Evolutionary conservation across 495 filamentous ascomycete species (phyloP).

Genomic region (Penicillium lividum): DNA sequence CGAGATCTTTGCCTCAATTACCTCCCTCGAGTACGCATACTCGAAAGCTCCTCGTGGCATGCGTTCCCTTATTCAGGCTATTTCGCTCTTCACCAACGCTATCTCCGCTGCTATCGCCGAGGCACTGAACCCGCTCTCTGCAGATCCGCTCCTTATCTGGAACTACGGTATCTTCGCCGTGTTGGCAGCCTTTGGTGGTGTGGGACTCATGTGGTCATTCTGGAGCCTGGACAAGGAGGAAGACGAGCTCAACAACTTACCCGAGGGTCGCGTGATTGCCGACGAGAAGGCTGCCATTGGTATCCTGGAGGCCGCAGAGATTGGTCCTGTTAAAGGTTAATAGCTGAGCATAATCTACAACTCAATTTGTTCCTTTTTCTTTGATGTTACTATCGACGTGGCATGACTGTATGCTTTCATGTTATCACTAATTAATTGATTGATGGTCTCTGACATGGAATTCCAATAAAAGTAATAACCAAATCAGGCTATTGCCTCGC

Average conservation of each 20-base stretch:
- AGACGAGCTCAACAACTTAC: constrained; percentile 60
- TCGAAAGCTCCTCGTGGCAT: constrained; percentile 81
- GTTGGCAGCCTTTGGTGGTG: constrained; percentile 56
- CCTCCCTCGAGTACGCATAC: constrained; percentile 72
- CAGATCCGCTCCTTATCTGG: constrained; percentile 65
- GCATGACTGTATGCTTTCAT: neutral
- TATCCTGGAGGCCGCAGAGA: constrained; percentile 15
- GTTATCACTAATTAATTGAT: neutral
- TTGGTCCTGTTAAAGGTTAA: constrained; percentile 21
- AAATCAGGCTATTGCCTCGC: neutral
- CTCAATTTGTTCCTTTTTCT: too few species aligned
- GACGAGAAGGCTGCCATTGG: constrained; percentile 15
- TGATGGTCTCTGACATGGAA: neutral
- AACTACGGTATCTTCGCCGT: constrained; percentile 67
- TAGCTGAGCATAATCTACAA: neutral
- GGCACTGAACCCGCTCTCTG: constrained; percentile 59
- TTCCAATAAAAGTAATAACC: neutral
- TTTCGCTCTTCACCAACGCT: constrained; percentile 69
- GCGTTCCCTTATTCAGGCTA: constrained; percentile 68
- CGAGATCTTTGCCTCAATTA: constrained; percentile 69
- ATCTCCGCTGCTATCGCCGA: constrained; percentile 64
- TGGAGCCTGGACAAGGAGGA: constrained; percentile 60
- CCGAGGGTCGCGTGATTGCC: constrained; percentile 23
- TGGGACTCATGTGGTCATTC: constrained; percentile 60
- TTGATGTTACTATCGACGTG: neutral